Conservation (phyloP, 2,329 filamentous ascomycete genomes). For the Aspergillus sojae region DNA sequence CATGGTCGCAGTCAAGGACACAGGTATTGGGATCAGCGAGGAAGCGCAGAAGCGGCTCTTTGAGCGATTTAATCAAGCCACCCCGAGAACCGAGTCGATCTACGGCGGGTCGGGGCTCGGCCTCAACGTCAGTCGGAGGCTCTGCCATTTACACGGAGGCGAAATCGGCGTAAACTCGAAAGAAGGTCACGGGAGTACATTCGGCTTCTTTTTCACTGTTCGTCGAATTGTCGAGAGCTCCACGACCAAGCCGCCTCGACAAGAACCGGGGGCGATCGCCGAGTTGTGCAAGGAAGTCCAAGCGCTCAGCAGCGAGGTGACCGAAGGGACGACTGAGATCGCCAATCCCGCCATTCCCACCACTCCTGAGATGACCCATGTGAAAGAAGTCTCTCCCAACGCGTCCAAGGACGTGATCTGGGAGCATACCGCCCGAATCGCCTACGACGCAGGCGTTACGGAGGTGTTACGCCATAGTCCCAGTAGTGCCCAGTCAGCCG, state of each 20-base stretch:
- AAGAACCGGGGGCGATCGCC: conserved; percentile 14
- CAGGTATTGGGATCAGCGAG: conserved; percentile 71
- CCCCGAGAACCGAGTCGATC: conserved; percentile 72
- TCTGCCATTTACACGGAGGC: conserved; percentile 80
- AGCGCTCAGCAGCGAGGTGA: conserved; percentile 22
- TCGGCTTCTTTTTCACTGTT: conserved; percentile 61
- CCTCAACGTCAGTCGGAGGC: conserved; percentile 74
- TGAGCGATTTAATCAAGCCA: conserved; percentile 77
- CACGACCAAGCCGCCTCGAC: not conserved
- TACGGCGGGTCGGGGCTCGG: conserved; percentile 80
- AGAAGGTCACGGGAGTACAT: conserved; percentile 58
- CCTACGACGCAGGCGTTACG: not conserved
- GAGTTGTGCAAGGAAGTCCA: conserved; percentile 22
- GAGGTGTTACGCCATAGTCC: not conserved
- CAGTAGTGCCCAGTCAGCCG: not conserved
- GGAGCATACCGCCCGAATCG: conserved; percentile 14
- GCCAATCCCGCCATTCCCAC: conserved; percentile 18
- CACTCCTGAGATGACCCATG: conserved; percentile 14
- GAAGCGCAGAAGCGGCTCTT: conserved; percentile 76
- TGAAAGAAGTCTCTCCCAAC: conserved; percentile 14
- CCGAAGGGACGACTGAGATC: conserved; percentile 13
- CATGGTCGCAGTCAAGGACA: conserved; percentile 74
- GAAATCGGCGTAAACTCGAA: conserved; percentile 71
- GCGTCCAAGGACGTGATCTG: conserved; percentile 11
- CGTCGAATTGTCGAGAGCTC: conserved; percentile 18